Base-by-base conservation (phyloP, 148 eudicot genomes). In the Camellia granthamiana region DNA sequence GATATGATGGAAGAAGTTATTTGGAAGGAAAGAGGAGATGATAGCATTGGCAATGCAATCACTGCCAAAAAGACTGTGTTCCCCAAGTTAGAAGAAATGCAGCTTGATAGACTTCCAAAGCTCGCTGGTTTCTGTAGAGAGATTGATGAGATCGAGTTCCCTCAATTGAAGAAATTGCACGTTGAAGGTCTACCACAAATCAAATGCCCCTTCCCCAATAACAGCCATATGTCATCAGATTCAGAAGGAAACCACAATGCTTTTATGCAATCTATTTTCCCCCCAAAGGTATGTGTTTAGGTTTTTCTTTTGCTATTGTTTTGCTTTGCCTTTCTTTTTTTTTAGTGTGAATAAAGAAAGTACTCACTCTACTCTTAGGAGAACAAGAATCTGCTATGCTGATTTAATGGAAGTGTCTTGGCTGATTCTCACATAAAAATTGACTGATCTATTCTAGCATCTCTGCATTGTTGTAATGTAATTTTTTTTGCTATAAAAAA, bases 1-100 rank as follows among this genome's bases (percentile, higher is more conserved):
- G 62, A 49, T 0, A 69, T 68, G 66, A 23, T 81, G 68, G 12
- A 76, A 30, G 79, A 75, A 69, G 42, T 81, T 77, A 12, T 77
- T 49, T 49, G 44, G 21, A 47, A 46, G 46, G 76, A 81, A 16
- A 15, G 11, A 3, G 44, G n/a, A 64, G 70, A 64, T 8, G 79
- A 65, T 6, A 21, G 5, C 9, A 8, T 8, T 19, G 56, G 30
- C 30, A 30, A 30, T 30, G 30, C 30, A 30, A 30, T 2, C 3
- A 11, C 1, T 10, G 64, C 56, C 59, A 23, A 63, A 13, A 13
- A 2, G 15, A 0, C 62, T 3, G 47, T 0, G 21, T 64, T 77
- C 12, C 44, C 71, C 1, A 64, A 63, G 12, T 46, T 77, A 38
- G 6, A 64, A 21, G 6, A 7, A 6, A 14, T 77, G 52, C 0